phyloP scores from a whole-genome alignment of 345 rosid species.

The Eucalyptus polyanthemos region DNA sequence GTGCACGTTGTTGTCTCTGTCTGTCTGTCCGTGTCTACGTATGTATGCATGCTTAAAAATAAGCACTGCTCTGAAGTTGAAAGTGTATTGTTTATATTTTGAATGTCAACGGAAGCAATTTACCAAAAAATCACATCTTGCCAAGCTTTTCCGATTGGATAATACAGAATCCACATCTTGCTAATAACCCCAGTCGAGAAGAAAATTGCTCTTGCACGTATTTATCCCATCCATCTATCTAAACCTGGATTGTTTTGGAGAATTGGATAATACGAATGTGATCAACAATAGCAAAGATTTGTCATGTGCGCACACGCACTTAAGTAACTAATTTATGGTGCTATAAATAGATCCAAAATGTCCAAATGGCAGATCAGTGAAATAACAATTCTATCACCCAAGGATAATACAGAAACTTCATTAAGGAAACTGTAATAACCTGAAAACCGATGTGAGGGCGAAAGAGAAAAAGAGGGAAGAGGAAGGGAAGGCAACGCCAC shows the following conservation, averaged over 20 bases:
- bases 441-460: neutral
- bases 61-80: neutral
- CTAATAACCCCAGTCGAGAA: neutral
- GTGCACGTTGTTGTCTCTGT: neutral
- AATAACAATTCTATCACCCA: neutral
- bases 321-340: neutral
- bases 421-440: neutral
- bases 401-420: neutral
- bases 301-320: neutral
- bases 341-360: neutral
- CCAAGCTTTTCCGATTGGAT: neutral
- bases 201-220: neutral
- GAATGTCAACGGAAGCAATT: neutral
- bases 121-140: neutral
- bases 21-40: neutral
- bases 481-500: neutral
- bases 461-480: neutral
- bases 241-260: neutral
- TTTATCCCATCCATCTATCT: neutral
- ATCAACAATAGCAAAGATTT: neutral
- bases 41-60: neutral
- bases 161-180: neutral
- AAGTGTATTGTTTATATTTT: neutral
- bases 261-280: neutral
- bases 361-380: neutral